phyloP scores from a whole-genome alignment of 495 filamentous ascomycete species.

The Neurospora sp. region DNA sequence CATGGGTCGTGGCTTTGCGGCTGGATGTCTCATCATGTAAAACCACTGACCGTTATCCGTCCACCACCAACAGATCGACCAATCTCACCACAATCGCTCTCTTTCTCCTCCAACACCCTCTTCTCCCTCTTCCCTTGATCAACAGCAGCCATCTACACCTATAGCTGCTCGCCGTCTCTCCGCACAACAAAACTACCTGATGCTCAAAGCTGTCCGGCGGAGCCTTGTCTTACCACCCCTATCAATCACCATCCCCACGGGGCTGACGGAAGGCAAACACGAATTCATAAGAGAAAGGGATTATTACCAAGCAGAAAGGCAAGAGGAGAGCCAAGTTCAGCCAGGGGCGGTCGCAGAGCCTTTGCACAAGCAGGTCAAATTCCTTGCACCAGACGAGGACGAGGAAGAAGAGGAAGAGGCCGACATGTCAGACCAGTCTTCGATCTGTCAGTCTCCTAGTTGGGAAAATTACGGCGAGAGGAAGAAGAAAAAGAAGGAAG shows the following conservation, averaged over 20 bases:
- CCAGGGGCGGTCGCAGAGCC: slow-evolving; percentile 8
- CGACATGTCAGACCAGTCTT: slow-evolving; percentile 36
- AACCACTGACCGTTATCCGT: slow-evolving; percentile 16
- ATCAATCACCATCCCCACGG: slow-evolving; percentile 33
- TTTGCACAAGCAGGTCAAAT: slow-evolving; percentile 34
- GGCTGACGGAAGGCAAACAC: neutral
- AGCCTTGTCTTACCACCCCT: slow-evolving; percentile 27
- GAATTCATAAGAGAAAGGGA: neutral
- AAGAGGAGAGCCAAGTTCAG: slow-evolving; percentile 1
- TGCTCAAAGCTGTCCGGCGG: slow-evolving; percentile 34
- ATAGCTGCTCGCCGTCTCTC: slow-evolving; percentile 9
- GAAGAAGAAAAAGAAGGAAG: slow-evolving; percentile 40
- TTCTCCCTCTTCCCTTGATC: slow-evolving; percentile 6
- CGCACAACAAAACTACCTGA: slow-evolving; percentile 19
- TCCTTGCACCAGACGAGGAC: slow-evolving; percentile 22
- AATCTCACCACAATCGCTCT: slow-evolving; percentile 7
- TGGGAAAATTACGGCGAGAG: slow-evolving; percentile 42
- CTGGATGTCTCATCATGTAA: slow-evolving; percentile 14
- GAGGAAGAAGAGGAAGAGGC: slow-evolving; percentile 24
- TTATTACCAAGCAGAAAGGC: neutral
- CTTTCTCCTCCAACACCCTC: slow-evolving; percentile 2
- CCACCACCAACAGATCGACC: slow-evolving; percentile 13
- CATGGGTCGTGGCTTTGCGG: neutral
- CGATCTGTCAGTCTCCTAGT: slow-evolving; percentile 47
- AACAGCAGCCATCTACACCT: slow-evolving; percentile 10